Evolutionary conservation across 2,329 filamentous ascomycete species (phyloP).

Genomic region (Alternaria gansuensis): DNA sequence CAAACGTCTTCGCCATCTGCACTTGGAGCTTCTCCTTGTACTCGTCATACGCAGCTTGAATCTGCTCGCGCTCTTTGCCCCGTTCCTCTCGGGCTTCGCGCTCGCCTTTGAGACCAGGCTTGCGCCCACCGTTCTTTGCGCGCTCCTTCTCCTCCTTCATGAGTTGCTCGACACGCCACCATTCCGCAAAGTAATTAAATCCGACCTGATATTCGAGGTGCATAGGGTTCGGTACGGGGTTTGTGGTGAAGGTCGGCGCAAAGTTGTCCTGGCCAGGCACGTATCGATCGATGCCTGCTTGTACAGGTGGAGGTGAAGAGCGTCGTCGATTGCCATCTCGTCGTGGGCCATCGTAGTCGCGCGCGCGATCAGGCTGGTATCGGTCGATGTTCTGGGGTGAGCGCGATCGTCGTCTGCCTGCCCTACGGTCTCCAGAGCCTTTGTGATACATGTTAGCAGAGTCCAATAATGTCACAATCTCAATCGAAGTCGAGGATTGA

Average conservation of each 20-base stretch:
- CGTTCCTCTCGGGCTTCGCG: slow-evolving; percentile 76
- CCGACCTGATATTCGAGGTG: slow-evolving; percentile 81
- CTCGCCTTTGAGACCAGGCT: slow-evolving; percentile 69
- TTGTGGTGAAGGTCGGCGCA: slow-evolving; percentile 63
- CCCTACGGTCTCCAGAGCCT: slow-evolving; percentile 45
- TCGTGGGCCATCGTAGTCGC: slow-evolving; percentile 71
- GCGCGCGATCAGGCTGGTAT: slow-evolving; percentile 75
- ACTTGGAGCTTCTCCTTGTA: slow-evolving; percentile 73
- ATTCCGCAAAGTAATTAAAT: slow-evolving; percentile 86
- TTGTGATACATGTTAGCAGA: slow-evolving; percentile 12
- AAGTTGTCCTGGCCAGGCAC: slow-evolving; percentile 75
- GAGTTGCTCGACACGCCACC: slow-evolving; percentile 83
- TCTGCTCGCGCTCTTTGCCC: slow-evolving; percentile 79
- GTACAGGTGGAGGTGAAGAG: slow-evolving; percentile 66
- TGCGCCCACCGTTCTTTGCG: slow-evolving; percentile 72
- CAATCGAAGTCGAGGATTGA: not conserved
- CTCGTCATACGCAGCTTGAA: slow-evolving; percentile 72
- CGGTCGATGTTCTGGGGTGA: slow-evolving; percentile 77
- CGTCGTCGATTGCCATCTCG: slow-evolving; percentile 70
- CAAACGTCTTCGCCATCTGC: slow-evolving; percentile 86
- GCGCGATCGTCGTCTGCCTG: slow-evolving; percentile 67
- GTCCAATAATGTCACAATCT: not conserved
- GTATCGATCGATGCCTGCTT: slow-evolving; percentile 83
- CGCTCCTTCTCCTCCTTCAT: slow-evolving; percentile 84
- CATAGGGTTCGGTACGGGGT: slow-evolving; percentile 76